These are phyloP conservation scores for Herpetomonas samuelpessoai DNA, from an alignment of 208 protist genomes.

Conservation along the genomic window DNA sequence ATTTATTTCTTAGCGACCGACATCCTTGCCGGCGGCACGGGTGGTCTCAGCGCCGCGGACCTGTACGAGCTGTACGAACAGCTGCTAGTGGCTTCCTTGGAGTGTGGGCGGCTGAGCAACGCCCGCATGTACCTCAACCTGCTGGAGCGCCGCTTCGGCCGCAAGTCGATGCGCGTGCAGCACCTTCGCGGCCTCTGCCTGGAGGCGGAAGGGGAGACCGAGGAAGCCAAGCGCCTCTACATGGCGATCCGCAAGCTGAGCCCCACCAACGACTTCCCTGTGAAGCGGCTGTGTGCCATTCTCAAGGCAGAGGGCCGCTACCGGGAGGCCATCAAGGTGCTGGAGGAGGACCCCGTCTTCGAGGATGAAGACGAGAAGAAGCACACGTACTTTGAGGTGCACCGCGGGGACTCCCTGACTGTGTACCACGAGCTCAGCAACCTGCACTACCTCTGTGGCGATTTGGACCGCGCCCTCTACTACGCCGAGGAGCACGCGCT, in stretches of 20 bases:
- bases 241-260: constrained; percentile 43
- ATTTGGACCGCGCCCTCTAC: constrained; percentile 47
- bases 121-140: constrained; percentile 58
- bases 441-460: constrained; percentile 62
- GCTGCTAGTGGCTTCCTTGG: constrained; percentile 73
- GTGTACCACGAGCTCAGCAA: constrained; percentile 64
- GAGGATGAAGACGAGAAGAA: constrained; percentile 59
- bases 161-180: constrained; percentile 60
- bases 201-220: constrained; percentile 59
- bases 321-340: constrained; percentile 58
- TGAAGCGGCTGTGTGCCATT: constrained; percentile 71
- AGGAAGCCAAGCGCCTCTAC: constrained; percentile 65
- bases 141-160: constrained; percentile 75
- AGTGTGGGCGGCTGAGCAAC: constrained; percentile 61
- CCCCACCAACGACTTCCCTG: constrained; percentile 61
- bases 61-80: constrained; percentile 76
- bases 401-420: constrained; percentile 38
- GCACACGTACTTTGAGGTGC: constrained; percentile 66
- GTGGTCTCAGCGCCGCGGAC: constrained; percentile 43
- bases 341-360: constrained; percentile 69
- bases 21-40: constrained; percentile 59
- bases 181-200: constrained; percentile 75
- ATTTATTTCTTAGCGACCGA: constrained; percentile 74
- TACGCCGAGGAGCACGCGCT: constrained; percentile 75
- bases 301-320: constrained; percentile 70